Percentiles rank a stretch among this genome's conserved stretches.
Evolutionary conservation across 1,139 yeast species (phyloP).

Genomic region (Magnusiomyces suaveolens): DNA sequence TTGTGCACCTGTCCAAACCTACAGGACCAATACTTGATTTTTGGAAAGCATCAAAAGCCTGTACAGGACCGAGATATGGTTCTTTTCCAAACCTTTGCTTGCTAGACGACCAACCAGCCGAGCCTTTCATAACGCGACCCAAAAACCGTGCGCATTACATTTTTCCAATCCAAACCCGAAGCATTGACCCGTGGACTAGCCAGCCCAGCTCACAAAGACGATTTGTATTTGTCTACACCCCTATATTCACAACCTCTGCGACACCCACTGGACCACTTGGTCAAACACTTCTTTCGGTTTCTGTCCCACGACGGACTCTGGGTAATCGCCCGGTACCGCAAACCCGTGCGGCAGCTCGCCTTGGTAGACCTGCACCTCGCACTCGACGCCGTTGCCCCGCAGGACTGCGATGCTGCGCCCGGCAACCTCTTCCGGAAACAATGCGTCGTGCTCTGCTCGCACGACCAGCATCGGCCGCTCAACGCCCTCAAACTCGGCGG

Average conservation of each 20-base stretch:
- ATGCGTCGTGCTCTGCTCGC: constrained; percentile 29
- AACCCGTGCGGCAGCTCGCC: constrained; percentile 34
- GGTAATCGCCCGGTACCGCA: constrained; percentile 36
- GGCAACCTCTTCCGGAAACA: constrained; percentile 23
- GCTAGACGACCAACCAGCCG: too few species aligned
- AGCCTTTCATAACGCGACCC: too few species aligned
- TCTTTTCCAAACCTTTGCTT: too few species aligned
- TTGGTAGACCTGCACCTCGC: constrained; percentile 8
- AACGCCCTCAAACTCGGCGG: constrained; percentile 24
- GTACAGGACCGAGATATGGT: too few species aligned
- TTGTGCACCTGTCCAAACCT: too few species aligned
- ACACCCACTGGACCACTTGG: constrained; percentile 22
- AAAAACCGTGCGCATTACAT: too few species aligned
- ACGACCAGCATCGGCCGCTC: constrained; percentile 29
- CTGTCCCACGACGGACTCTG: constrained; percentile 29
- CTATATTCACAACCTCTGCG: background rate
- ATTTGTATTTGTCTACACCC: too few species aligned
- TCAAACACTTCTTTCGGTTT: constrained; percentile 23
- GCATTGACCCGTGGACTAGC: too few species aligned
- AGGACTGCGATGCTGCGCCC: constrained; percentile 20
- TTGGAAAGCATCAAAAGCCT: too few species aligned
- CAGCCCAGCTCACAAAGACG: too few species aligned
- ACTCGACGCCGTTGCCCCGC: constrained; percentile 20
- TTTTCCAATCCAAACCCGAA: too few species aligned
- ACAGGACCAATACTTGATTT: too few species aligned